Evolutionary conservation across 1,139 yeast species (phyloP).

Genomic region (Taphrina sp.): DNA sequence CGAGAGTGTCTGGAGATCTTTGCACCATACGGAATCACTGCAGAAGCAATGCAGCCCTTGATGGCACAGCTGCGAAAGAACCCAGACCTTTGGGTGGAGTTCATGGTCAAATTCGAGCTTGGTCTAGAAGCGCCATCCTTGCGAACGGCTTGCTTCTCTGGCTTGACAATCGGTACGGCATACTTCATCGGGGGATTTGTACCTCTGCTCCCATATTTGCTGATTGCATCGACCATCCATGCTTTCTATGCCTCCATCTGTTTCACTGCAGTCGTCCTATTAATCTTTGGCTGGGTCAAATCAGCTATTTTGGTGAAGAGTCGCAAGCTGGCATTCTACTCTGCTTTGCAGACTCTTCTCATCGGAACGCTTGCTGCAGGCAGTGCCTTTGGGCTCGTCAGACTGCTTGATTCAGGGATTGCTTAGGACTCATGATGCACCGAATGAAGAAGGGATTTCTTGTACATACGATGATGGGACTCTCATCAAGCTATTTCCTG

Average conservation of each 20-base stretch:
- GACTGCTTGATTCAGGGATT: conserved; percentile 40
- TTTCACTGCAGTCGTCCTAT: conserved; percentile 81
- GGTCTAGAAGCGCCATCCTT: conserved; percentile 81
- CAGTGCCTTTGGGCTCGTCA: conserved; percentile 91
- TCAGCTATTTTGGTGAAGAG: conserved; percentile 58
- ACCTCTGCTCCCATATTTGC: conserved; percentile 78
- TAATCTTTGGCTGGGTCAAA: conserved; percentile 81
- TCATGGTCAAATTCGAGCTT: conserved; percentile 63
- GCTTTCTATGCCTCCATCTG: conserved; percentile 75
- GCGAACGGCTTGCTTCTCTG: conserved; percentile 72
- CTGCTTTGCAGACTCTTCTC: conserved; percentile 86
- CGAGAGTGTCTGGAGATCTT: conserved; percentile 67
- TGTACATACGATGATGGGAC: no score
- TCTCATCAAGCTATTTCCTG: no score
- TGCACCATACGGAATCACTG: conserved; percentile 66
- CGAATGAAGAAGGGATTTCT: no score
- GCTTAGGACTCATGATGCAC: conserved; percentile 11
- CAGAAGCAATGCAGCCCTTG: conserved; percentile 59
- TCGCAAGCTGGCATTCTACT: conserved; percentile 42
- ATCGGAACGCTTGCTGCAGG: conserved; percentile 97
- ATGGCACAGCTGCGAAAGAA: conserved; percentile 62
- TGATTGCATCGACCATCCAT: conserved; percentile 65
- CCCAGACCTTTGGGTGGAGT: conserved; percentile 63
- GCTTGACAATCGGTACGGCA: conserved; percentile 70
- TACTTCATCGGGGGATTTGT: conserved; percentile 79